Conservation (phyloP, 2,329 filamentous ascomycete genomes). For the Beauveria medogensis region DNA sequence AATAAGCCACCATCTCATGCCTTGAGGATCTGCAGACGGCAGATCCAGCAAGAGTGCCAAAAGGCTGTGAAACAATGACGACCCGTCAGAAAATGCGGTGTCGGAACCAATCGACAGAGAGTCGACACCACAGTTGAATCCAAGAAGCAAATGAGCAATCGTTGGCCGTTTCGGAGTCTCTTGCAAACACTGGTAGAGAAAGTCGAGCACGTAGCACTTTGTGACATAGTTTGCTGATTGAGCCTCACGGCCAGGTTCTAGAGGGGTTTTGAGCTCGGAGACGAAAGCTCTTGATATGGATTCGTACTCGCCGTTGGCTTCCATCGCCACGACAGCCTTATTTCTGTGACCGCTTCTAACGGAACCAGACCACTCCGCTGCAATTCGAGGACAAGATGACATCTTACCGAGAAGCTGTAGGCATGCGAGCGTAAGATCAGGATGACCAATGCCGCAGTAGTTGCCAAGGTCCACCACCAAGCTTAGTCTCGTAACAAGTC, state of each 20-base stretch:
- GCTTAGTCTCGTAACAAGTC: slow-evolving; percentile 69
- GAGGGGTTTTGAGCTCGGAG: slow-evolving; percentile 55
- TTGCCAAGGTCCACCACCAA: slow-evolving; percentile 76
- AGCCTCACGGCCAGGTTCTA: slow-evolving; percentile 66
- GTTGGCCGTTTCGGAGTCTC: slow-evolving; percentile 70
- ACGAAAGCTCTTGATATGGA: slow-evolving; percentile 69
- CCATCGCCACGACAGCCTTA: slow-evolving; percentile 81
- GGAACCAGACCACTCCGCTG: slow-evolving; percentile 57
- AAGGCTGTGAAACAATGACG: slow-evolving; percentile 78
- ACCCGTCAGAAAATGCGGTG: slow-evolving; percentile 61
- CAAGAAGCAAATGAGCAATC: slow-evolving; percentile 83
- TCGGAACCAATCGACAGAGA: slow-evolving; percentile 59
- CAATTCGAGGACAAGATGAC: slow-evolving; percentile 73
- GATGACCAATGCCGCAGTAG: slow-evolving; percentile 79
- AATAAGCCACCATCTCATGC: slow-evolving; percentile 60
- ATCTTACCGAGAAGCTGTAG: slow-evolving; percentile 79
- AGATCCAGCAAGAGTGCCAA: slow-evolving; percentile 63
- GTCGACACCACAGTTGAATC: slow-evolving; percentile 70
- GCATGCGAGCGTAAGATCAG: slow-evolving; percentile 70
- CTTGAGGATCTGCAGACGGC: slow-evolving; percentile 53
- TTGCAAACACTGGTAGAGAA: slow-evolving; percentile 72
- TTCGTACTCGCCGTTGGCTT: slow-evolving; percentile 70
- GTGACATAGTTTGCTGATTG: slow-evolving; percentile 68
- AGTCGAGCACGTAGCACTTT: slow-evolving; percentile 77
- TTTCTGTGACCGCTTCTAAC: slow-evolving; percentile 60